Conservation (phyloP, 139 green algal genomes). For the Eudorina sp. region DNA sequence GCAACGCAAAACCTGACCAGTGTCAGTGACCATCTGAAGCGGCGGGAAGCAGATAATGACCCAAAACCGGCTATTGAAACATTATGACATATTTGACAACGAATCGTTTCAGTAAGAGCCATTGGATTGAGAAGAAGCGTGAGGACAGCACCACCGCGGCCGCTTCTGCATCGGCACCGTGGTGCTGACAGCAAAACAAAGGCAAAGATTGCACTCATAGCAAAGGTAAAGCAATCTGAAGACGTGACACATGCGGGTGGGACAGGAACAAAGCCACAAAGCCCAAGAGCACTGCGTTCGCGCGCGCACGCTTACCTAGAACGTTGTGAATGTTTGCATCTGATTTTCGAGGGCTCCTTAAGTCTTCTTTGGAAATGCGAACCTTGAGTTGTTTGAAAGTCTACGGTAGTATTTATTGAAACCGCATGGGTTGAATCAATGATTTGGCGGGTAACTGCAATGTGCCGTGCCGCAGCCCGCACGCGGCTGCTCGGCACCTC, state of each 20-base stretch:
- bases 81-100: background rate
- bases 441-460: background rate
- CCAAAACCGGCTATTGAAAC: background rate
- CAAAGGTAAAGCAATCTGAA: too few relatives aligned
- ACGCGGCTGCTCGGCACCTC: too few relatives aligned
- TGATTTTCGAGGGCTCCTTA: background rate
- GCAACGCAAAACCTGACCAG: too few relatives aligned
- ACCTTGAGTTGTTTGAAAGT: slow-evolving; percentile 9
- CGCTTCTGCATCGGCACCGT: too few relatives aligned
- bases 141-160: too few relatives aligned
- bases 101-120: background rate
- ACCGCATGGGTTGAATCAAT: background rate
- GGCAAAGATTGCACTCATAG: too few relatives aligned
- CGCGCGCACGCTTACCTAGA: slow-evolving; percentile 17
- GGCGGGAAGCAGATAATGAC: background rate
- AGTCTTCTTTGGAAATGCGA: slow-evolving; percentile 14
- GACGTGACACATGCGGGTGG: background rate
- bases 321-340: slow-evolving; percentile 14
- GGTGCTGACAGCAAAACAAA: too few relatives aligned
- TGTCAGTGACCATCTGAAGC: too few relatives aligned
- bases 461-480: background rate
- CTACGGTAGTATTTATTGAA: background rate
- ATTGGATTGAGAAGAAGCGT: background rate
- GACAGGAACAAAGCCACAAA: background rate
- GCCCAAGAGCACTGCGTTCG: too few relatives aligned